Percentiles rank a stretch among this genome's conserved stretches.
These are phyloP conservation scores for Fusarium neocosmosporiellum DNA, from an alignment of 2,329 filamentous ascomycete species.

Conservation along the genomic window DNA sequence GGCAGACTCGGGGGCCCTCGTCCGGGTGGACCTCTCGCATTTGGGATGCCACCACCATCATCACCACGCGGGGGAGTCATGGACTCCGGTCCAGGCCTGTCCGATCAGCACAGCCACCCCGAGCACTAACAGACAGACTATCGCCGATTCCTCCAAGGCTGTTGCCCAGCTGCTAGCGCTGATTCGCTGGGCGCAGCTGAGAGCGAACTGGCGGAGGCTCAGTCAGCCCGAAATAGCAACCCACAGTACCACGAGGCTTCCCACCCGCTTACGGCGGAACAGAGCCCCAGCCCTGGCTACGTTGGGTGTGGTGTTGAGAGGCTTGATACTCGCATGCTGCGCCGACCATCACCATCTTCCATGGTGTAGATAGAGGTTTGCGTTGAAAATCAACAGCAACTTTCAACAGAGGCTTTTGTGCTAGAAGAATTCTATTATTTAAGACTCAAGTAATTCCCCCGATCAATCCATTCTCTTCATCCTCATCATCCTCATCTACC, in stretches of 20 bases:
- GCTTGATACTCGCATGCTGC: background rate
- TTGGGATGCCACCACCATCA: constrained; percentile 1
- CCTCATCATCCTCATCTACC: constrained; percentile 11
- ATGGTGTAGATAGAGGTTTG: background rate
- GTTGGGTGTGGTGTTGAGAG: background rate
- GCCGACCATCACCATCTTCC: constrained; percentile 1
- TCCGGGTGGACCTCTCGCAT: background rate
- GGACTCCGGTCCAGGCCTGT: constrained; percentile 7
- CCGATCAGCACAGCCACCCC: constrained; percentile 11
- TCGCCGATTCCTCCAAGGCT: constrained; percentile 1
- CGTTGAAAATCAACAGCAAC: background rate
- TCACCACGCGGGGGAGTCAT: constrained; percentile 3
- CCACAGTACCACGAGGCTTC: background rate
- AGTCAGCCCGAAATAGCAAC: constrained; percentile 26
- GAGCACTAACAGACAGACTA: background rate
- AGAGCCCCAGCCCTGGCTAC: constrained; percentile 17
- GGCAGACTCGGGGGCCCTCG: background rate
- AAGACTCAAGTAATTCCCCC: background rate
- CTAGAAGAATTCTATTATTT: constrained; percentile 7
- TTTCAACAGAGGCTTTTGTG: background rate
- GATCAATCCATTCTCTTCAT: constrained; percentile 6
- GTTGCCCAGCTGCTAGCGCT: constrained; percentile 18
- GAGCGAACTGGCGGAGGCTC: background rate
- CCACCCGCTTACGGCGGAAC: background rate
- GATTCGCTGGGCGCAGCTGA: constrained; percentile 11